Evolutionary conservation across 2,329 filamentous ascomycete species (phyloP), one percentile per base, ranked within the genome.

Genomic region (Magnaporthiopsis incrustans): DNA sequence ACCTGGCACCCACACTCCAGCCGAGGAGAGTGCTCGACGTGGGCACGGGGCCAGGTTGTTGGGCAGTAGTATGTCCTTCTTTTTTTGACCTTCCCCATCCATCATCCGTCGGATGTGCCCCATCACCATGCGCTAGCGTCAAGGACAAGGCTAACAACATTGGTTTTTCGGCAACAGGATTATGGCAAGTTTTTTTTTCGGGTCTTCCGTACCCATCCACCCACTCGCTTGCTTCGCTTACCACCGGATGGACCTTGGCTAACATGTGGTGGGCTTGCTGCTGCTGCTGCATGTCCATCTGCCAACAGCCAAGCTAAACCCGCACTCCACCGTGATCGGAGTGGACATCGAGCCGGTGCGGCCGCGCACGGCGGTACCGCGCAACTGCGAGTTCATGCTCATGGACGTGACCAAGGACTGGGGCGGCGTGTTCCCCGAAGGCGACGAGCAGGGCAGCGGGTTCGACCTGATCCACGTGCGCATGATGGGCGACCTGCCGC

Each of bases 391-490:
- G n/a, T 74, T 74, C 63, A 65, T 67, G 44, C 38, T 68, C 8
- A 70, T 71, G 63, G 73, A 74, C 58, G 71, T 65, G 12, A 69
- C 68, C 5, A 68, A 69, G 15, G 67, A 70, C 1, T 74, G 73
- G 73, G 11, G 11, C 33, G 33, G 12, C 11, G 3, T 35, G 11
- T 35, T 35, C 33, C 33, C 33, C 33, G 66, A 64, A 11, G 67
- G 71, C 60, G 67, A 67, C 50, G 64, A 65, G 44, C 11, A 35
- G 2, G 33, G 33, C 2, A 35, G 11, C 33, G 67, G 64, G 7
- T 74, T 74, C 50, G 72, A 74, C 65, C 71, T 71, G 44, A 71
- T 74, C 57, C 73, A 74, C 60, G 70, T 73, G 12, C 73, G 73
- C 57, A 73, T 72, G 64, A 65, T 74, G 22, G 73, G 71, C 25